phyloP scores from a whole-genome alignment of 2,329 filamentous ascomycete genomes.

The Apiospora malaysiana region DNA sequence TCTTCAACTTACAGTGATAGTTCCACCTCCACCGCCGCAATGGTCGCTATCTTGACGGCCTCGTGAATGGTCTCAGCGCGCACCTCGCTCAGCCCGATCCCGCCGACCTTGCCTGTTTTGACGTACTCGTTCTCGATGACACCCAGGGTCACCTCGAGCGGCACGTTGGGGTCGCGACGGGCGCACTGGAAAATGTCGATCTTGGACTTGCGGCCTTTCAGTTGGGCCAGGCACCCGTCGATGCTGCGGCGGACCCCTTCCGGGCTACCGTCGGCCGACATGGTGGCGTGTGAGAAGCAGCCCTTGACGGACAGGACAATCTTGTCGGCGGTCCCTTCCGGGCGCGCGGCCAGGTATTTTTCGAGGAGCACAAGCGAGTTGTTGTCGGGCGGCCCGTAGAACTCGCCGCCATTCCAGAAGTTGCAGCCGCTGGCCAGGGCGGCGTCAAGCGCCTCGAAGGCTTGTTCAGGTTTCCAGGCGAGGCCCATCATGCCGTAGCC shows the following conservation, averaged over 20 bases:
- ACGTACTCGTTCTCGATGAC: slow-evolving; percentile 55
- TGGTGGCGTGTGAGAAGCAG: slow-evolving; percentile 9
- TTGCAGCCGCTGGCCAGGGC: background rate
- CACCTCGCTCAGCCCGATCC: slow-evolving; percentile 56
- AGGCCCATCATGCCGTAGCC: slow-evolving; percentile 26
- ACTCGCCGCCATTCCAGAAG: slow-evolving; percentile 21
- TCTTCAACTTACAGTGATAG: slow-evolving; percentile 49
- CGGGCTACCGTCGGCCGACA: slow-evolving; percentile 53
- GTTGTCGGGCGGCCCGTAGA: slow-evolving; percentile 11
- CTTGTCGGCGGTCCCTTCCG: background rate
- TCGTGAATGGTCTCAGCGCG: slow-evolving; percentile 49
- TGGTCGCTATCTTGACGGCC: slow-evolving; percentile 50
- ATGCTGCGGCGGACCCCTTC: slow-evolving; percentile 62
- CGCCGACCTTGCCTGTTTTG: slow-evolving; percentile 56
- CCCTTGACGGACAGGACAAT: slow-evolving; percentile 5
- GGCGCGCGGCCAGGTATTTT: slow-evolving; percentile 7
- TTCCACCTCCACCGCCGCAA: slow-evolving; percentile 60
- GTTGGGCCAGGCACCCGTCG: slow-evolving; percentile 58
- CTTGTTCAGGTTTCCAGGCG: background rate
- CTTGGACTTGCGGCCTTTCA: slow-evolving; percentile 59
- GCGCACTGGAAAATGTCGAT: slow-evolving; percentile 67
- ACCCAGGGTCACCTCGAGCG: slow-evolving; percentile 50
- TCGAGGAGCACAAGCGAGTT: slow-evolving; percentile 18
- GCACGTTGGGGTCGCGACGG: slow-evolving; percentile 57
- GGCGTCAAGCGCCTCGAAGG: slow-evolving; percentile 4